Evolutionary conservation across 768 basidiomycete species (phyloP).

Genomic region (Termitomyces titanicus): DNA sequence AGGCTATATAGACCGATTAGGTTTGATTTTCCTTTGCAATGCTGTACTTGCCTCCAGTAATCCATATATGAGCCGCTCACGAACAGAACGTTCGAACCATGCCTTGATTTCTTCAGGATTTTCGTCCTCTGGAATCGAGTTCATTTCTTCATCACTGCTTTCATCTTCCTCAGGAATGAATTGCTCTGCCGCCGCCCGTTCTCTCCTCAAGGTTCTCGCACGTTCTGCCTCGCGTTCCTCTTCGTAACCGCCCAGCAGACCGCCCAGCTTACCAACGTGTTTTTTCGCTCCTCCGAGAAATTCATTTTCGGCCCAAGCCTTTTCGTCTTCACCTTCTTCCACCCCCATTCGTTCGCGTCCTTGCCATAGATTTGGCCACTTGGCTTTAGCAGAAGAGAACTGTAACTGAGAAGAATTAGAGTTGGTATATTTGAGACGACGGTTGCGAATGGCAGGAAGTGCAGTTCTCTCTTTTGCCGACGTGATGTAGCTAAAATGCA

Average conservation of each 20-base stretch:
- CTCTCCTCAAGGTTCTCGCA: constrained; percentile 42
- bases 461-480: constrained; percentile 63
- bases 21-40: neutral
- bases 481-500: constrained; percentile 40
- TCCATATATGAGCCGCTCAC: constrained; percentile 74
- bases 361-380: constrained; percentile 70
- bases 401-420: constrained; percentile 52
- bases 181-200: constrained; percentile 34
- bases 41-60: constrained; percentile 55
- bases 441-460: constrained; percentile 66
- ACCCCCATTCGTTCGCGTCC: constrained; percentile 45
- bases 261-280: constrained; percentile 68
- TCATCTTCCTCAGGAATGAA: constrained; percentile 72
- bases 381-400: constrained; percentile 46
- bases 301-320: constrained; percentile 57
- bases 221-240: constrained; percentile 74
- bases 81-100: constrained; percentile 57
- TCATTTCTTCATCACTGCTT: constrained; percentile 43
- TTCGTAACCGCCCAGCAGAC: constrained; percentile 66
- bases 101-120: constrained; percentile 45
- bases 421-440: constrained; percentile 60
- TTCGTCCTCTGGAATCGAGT: constrained; percentile 31
- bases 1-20: constrained; percentile 34
- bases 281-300: constrained; percentile 57
- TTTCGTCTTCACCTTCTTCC: constrained; percentile 63